Percentiles rank a stretch among this genome's conserved stretches.
phyloP scores from a whole-genome alignment of 345 rosid species.

The Balakata baccata region DNA sequence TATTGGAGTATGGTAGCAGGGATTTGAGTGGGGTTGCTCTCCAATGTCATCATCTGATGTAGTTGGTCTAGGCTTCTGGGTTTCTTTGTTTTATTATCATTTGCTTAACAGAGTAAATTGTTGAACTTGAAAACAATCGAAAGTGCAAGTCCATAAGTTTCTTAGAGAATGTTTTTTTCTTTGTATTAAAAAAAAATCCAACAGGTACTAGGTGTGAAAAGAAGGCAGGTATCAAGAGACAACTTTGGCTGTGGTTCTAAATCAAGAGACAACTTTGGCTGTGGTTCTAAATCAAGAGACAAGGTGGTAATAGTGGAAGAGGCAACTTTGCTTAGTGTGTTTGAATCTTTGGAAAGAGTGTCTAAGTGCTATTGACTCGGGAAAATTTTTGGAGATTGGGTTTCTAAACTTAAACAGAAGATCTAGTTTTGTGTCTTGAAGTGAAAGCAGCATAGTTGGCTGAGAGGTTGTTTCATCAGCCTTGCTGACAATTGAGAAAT shows the following conservation, averaged over 20 bases:
- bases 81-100: not conserved
- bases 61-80: not conserved
- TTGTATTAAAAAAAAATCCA: not conserved
- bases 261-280: constrained; percentile 78
- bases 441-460: not conserved
- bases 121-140: not conserved
- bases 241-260: constrained; percentile 75
- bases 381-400: not conserved
- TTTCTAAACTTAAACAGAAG: not conserved
- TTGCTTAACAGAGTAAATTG: not conserved
- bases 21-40: too few relatives aligned
- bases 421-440: not conserved
- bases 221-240: constrained; percentile 83
- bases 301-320: constrained; percentile 85
- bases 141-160: not conserved
- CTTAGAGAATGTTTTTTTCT: not conserved
- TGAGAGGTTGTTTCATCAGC: not conserved
- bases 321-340: constrained; percentile 48
- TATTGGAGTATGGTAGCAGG: too few relatives aligned
- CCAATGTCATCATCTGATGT: too few relatives aligned
- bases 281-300: constrained; percentile 87
- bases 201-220: constrained; percentile 81
- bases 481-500: not conserved
- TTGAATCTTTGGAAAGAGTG: constrained; percentile 53
- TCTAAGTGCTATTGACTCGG: constrained; percentile 26